These are phyloP conservation scores for Lophiotrema nucula DNA, from an alignment of 495 filamentous ascomycete species.

Conservation along the genomic window DNA sequence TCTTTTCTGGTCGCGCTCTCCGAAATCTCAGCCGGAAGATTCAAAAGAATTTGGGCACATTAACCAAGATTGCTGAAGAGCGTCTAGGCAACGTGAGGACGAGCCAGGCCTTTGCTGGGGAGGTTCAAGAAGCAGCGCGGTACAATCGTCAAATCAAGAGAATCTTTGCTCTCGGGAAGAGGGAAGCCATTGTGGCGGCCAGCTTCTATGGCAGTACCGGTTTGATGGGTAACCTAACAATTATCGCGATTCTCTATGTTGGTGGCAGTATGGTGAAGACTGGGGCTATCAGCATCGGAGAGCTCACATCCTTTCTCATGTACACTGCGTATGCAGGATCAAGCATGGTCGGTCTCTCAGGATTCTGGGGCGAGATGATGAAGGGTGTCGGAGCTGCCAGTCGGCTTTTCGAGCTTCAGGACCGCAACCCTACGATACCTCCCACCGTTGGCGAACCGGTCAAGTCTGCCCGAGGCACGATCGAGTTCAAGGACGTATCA, in stretches of 20 bases:
- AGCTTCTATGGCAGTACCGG: slow-evolving; percentile 88
- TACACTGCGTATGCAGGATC: slow-evolving; percentile 91
- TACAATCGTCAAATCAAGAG: slow-evolving; percentile 90
- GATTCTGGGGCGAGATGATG: slow-evolving; percentile 98
- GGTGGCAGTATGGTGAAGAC: slow-evolving; percentile 85
- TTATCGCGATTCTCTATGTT: slow-evolving; percentile 85
- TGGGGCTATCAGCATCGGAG: slow-evolving; percentile 83
- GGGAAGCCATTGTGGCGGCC: slow-evolving; percentile 82
- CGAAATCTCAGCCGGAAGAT: slow-evolving; percentile 85
- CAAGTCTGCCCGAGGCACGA: slow-evolving; percentile 77
- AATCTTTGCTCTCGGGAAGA: slow-evolving; percentile 83
- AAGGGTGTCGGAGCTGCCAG: slow-evolving; percentile 96
- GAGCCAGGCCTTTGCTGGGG: slow-evolving; percentile 90
- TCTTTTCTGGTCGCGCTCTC: slow-evolving; percentile 85
- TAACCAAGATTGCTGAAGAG: slow-evolving; percentile 97
- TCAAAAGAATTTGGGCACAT: slow-evolving; percentile 83
- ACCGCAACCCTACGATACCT: slow-evolving; percentile 81
- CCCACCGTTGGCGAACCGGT: slow-evolving; percentile 78
- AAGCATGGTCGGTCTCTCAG: slow-evolving; percentile 87
- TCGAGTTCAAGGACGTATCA: slow-evolving; percentile 77
- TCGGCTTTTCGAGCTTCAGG: slow-evolving; percentile 92
- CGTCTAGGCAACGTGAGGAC: slow-evolving; percentile 93
- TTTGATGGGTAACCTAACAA: slow-evolving; percentile 92
- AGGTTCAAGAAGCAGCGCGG: slow-evolving; percentile 80
- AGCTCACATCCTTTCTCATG: slow-evolving; percentile 97